Evolutionary conservation across 1,284 basidiomycete genomes (phyloP), one percentile per base, ranked within the genome.

Genomic region (Microbotryum scabiosae): DNA sequence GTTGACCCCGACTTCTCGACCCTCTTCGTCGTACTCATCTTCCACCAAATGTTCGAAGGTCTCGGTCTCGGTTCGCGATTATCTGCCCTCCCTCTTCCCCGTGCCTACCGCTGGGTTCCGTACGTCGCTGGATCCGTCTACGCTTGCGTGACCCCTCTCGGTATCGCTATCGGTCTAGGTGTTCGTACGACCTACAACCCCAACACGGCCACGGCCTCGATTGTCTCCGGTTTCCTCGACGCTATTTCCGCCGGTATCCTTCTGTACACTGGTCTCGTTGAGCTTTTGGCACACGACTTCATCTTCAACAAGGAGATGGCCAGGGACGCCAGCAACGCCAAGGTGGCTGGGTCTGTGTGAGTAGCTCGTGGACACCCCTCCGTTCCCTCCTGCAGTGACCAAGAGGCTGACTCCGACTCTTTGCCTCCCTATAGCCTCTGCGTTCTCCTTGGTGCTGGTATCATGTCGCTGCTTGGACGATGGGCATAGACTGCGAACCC

Each of bases 211-310:
- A 85, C 80, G 0, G 87, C 88, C 5, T 84, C 81, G 55, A 86
- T 92, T 65, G 85, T 90, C 64, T 84, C 84, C 60, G 93, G 93
- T 25, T 77, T 88, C 1, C 80, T 97, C 69, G 91, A 97, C 73
- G 82, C 90, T 12, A 76, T 90, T 51, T 91, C 88, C 60, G 82
- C 89, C 0, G 93, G 93, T 4, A 90, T 97, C 71, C 76, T 97
- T 58, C 51, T 64, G 45, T 23, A 20, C 55, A 50, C 47, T 14
- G 32, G 63, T 8, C 54, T 46, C 25, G 47, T 67, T 46, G 47
- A 88, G 84, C 81, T 94, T 1, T 81, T 97, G 53, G 91, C 90
- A 0, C 91, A 94, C 73, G 91, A 94, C 71, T 92, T 97, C 76
- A 74, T 96, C 54, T 90, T 94, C 76, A 90, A 84, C 78, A 82